Evolutionary conservation across 2,329 filamentous ascomycete species (phyloP).

Genomic region (Penicillium griseofulvum): DNA sequence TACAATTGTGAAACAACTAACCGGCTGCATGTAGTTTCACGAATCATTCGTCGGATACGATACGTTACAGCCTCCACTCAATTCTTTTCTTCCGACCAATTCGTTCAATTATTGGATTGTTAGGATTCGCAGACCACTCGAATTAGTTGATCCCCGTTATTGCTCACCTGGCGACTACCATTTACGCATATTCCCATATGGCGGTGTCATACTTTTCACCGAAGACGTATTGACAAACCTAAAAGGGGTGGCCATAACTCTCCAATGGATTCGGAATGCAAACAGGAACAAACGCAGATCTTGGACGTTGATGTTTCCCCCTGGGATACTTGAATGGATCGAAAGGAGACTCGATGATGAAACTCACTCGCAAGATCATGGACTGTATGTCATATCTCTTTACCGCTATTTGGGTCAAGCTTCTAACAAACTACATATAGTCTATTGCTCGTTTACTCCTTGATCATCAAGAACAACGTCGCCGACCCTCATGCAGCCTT

Average conservation of each 20-base stretch:
- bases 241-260: slow-evolving; percentile 28
- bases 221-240: slow-evolving; percentile 38
- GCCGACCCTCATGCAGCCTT: slow-evolving; percentile 5
- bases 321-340: slow-evolving; percentile 38
- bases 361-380: neutral
- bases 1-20: neutral
- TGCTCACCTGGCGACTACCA: slow-evolving; percentile 19
- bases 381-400: slow-evolving; percentile 3
- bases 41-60: slow-evolving; percentile 34
- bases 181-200: slow-evolving; percentile 40
- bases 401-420: neutral
- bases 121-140: slow-evolving; percentile 28
- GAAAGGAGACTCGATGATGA: slow-evolving; percentile 22
- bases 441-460: slow-evolving; percentile 3
- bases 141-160: slow-evolving; percentile 18
- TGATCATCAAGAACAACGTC: slow-evolving; percentile 29
- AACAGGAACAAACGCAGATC: slow-evolving; percentile 28
- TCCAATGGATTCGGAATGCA: slow-evolving; percentile 37
- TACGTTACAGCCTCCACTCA: slow-evolving; percentile 23
- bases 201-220: slow-evolving; percentile 40
- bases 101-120: slow-evolving; percentile 38
- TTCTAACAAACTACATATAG: slow-evolving; percentile 2
- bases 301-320: slow-evolving; percentile 42
- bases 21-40: slow-evolving; percentile 32
- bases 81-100: slow-evolving; percentile 23